Percentiles rank a stretch among this genome's conserved stretches.
phyloP scores from a whole-genome alignment of 768 basidiomycete species.

The Termitomyces sp. region DNA sequence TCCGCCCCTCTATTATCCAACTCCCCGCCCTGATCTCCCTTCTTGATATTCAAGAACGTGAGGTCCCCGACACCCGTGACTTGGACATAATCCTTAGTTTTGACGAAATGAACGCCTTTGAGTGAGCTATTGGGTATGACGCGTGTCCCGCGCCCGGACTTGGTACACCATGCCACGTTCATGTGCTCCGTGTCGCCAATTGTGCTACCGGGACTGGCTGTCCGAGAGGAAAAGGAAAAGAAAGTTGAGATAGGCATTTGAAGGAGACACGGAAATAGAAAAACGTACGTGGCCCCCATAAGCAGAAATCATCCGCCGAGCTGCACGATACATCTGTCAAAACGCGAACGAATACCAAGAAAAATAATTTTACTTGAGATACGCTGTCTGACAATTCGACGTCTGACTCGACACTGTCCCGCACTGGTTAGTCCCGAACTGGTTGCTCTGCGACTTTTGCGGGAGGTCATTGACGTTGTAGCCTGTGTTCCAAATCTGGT shows the following conservation, averaged over 20 bases:
- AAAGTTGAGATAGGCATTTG: neutral
- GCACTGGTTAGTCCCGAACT: conserved; percentile 65
- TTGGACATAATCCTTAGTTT: conserved; percentile 61
- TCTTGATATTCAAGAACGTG: conserved; percentile 55
- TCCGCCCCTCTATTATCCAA: conserved; percentile 71
- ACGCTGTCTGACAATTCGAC: conserved; percentile 68
- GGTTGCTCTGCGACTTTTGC: conserved; percentile 49
- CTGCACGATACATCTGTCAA: conserved; percentile 25
- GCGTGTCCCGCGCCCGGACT: conserved; percentile 67
- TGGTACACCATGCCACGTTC: conserved; percentile 74
- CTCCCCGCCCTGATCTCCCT: conserved; percentile 61
- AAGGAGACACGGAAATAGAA: neutral
- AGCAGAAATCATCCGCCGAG: conserved; percentile 59
- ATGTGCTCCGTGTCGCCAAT: conserved; percentile 67
- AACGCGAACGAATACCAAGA: neutral
- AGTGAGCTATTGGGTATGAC: conserved; percentile 65
- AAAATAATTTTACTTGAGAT: conserved; percentile 42
- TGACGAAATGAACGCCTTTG: conserved; percentile 63
- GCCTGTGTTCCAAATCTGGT: conserved; percentile 50
- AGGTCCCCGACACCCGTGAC: conserved; percentile 63
- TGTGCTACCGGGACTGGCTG: conserved; percentile 29
- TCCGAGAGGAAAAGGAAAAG: neutral
- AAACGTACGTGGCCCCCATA: conserved; percentile 55
- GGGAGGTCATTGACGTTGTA: conserved; percentile 39
- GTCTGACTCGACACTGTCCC: conserved; percentile 48